These are phyloP conservation scores for Aquilaria sinensis DNA, from an alignment of 345 rosid species.

Conservation along the genomic window DNA sequence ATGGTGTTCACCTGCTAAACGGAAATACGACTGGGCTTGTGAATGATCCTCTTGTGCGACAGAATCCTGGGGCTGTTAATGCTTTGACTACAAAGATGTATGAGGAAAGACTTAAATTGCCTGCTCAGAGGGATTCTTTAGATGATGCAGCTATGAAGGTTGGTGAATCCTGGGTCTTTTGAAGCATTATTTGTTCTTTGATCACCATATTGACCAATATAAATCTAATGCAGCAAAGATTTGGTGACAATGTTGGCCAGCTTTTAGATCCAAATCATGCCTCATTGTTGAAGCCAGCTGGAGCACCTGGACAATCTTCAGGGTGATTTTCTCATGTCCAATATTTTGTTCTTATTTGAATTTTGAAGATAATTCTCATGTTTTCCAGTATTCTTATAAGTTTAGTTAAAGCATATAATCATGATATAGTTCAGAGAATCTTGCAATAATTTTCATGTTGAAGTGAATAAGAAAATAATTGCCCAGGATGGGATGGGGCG, in stretches of 20 bases:
- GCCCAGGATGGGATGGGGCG: no score
- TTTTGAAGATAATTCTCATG: no score
- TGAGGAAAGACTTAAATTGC: slow-evolving; percentile 76
- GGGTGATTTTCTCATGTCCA: slow-evolving; percentile 48
- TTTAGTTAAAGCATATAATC: no score
- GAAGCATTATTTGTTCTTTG: neutral
- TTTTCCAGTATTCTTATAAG: no score
- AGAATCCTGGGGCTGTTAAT: slow-evolving; percentile 70
- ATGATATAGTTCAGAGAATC: no score
- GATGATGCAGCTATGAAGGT: slow-evolving; percentile 88
- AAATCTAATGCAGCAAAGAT: slow-evolving; percentile 54
- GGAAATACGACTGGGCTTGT: slow-evolving; percentile 76
- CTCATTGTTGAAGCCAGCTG: slow-evolving; percentile 77
- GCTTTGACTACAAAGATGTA: slow-evolving; percentile 82
- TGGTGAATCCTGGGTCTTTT: slow-evolving; percentile 9
- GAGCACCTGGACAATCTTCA: slow-evolving; percentile 72
- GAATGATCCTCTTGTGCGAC: slow-evolving; percentile 75
- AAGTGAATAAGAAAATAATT: no score
- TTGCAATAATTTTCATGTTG: no score
- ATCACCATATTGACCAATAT: neutral
- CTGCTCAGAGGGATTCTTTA: slow-evolving; percentile 80
- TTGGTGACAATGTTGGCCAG: slow-evolving; percentile 79
- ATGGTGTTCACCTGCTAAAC: slow-evolving; percentile 69
- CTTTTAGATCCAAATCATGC: slow-evolving; percentile 87
- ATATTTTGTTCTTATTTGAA: slow-evolving; percentile 14